A percentile compares a stretch with the other conserved stretches of the same genome.
phyloP scores from a whole-genome alignment of 768 basidiomycete species.

The Suillus spraguei region DNA sequence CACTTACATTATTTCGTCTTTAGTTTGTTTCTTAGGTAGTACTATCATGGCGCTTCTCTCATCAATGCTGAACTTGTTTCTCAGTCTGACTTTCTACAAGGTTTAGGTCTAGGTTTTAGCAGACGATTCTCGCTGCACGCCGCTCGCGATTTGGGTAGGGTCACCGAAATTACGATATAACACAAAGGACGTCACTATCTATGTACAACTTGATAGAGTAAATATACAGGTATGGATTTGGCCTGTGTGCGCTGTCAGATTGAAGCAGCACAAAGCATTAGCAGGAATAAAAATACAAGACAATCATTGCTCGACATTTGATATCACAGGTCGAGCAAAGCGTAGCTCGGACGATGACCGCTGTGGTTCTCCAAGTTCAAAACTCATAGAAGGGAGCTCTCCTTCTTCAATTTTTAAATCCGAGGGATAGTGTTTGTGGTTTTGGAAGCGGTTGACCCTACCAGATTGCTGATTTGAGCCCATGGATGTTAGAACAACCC shows the following conservation, averaged over 20 bases:
- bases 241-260: not conserved
- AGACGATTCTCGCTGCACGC: too few species aligned
- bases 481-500: conserved; percentile 4
- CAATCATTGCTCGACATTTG: conserved; percentile 1
- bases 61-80: too few species aligned
- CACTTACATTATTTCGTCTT: too few species aligned
- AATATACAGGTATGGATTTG: not conserved
- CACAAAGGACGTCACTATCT: not conserved
- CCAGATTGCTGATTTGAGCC: not conserved
- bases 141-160: too few species aligned
- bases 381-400: not conserved
- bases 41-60: too few species aligned
- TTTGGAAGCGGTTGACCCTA: conserved; percentile 4
- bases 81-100: too few species aligned
- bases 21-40: too few species aligned
- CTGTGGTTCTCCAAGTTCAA: not conserved
- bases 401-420: conserved; percentile 8
- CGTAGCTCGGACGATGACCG: conserved; percentile 8
- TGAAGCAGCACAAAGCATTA: not conserved
- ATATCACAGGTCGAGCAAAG: conserved; percentile 5
- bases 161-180: not conserved
- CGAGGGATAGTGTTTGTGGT: not conserved
- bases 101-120: too few species aligned
- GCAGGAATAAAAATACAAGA: conserved; percentile 2
- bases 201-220: not conserved